Conservation (phyloP, 768 basidiomycete species). For the Tulasnella calospora region DNA sequence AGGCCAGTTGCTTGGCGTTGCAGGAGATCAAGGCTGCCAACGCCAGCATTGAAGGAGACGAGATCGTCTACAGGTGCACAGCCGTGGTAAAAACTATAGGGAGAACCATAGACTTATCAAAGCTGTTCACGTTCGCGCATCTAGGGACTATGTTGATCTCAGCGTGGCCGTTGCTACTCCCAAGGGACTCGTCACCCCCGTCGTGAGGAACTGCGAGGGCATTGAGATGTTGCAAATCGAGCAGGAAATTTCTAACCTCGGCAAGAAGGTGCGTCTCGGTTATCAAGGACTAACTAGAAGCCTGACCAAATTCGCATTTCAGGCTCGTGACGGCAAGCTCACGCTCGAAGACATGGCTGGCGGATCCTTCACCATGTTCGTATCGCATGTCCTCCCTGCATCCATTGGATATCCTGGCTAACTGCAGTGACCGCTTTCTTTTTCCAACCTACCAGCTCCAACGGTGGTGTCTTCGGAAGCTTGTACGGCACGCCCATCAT, state of each 20-base stretch:
- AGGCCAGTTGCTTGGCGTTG: constrained; percentile 75
- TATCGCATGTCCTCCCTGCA: not conserved
- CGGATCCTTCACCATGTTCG: constrained; percentile 94
- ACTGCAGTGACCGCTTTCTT: not conserved
- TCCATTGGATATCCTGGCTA: not conserved
- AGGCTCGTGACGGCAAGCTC: constrained; percentile 86
- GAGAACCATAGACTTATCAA: constrained; percentile 57
- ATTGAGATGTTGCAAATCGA: constrained; percentile 90
- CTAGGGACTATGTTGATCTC: constrained; percentile 80
- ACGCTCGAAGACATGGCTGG: constrained; percentile 98
- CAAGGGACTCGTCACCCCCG: constrained; percentile 94
- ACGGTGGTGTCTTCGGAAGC: constrained; percentile 97
- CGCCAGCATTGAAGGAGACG: constrained; percentile 72
- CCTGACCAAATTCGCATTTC: not conserved
- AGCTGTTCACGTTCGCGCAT: constrained; percentile 52
- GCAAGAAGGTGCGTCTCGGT: constrained; percentile 65
- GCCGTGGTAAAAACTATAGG: not conserved
- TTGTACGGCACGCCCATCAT: constrained; percentile 98
- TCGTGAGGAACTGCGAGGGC: constrained; percentile 82
- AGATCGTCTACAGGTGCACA: constrained; percentile 39
- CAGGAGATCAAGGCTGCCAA: constrained; percentile 92
- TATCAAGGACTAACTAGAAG: not conserved
- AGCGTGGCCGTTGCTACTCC: constrained; percentile 96
- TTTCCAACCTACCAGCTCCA: constrained; percentile 59
- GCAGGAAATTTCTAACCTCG: constrained; percentile 82